These are phyloP conservation scores for Colletotrichum falcatum DNA, from an alignment of 2,329 filamentous ascomycete genomes.

Conservation along the genomic window DNA sequence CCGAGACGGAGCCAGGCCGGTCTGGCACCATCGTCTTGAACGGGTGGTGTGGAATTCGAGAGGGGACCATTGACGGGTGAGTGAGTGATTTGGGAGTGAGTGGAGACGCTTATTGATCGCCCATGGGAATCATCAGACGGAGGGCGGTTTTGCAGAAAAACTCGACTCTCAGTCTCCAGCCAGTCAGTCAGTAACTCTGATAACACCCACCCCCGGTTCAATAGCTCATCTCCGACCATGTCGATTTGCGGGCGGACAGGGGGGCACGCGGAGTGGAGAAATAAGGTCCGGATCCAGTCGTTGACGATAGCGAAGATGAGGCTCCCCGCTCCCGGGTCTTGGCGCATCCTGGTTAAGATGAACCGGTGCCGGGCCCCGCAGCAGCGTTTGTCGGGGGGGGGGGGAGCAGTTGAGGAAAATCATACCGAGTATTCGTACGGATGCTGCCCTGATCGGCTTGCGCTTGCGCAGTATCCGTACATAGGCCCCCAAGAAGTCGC, in stretches of 20 bases:
- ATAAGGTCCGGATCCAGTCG: constrained; percentile 36
- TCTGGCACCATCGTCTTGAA: constrained; percentile 12
- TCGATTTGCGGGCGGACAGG: not conserved
- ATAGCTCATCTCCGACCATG: constrained; percentile 30
- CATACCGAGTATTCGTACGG: not conserved
- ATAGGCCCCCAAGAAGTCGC: too few relatives aligned
- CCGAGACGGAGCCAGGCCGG: constrained; percentile 31
- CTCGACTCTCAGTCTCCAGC: constrained; percentile 11
- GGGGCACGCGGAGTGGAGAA: constrained; percentile 29
- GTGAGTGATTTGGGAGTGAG: too few relatives aligned
- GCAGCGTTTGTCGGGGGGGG: not conserved
- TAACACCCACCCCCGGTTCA: constrained; percentile 18
- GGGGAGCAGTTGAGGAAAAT: not conserved
- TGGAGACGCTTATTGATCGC: constrained; percentile 27
- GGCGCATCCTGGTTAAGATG: constrained; percentile 22
- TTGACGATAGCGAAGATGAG: constrained; percentile 16
- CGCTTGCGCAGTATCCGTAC: too few relatives aligned
- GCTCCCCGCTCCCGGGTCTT: constrained; percentile 34
- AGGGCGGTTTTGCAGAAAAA: constrained; percentile 23
- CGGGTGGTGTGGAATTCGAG: not conserved
- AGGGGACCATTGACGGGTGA: constrained; percentile 9
- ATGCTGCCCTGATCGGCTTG: constrained; percentile 27
- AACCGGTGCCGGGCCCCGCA: not conserved
- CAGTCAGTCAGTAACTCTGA: too few relatives aligned
- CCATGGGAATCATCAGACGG: constrained; percentile 9